Evolutionary conservation across 2,329 filamentous ascomycete species (phyloP).

Genomic region (Fusarium aywerte): DNA sequence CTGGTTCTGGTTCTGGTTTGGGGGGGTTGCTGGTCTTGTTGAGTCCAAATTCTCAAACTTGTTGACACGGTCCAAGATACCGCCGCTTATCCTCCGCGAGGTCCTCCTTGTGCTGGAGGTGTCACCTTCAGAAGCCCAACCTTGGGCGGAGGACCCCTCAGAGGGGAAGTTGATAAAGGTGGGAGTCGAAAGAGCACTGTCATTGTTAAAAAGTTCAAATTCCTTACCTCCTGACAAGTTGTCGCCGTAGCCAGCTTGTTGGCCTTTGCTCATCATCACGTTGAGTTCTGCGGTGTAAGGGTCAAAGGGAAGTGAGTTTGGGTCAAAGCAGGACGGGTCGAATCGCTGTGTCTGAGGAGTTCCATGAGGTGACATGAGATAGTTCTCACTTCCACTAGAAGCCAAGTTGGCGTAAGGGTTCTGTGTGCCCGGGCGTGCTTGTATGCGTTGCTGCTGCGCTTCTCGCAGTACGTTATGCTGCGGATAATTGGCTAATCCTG

Average conservation of each 20-base stretch:
- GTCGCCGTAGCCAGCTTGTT: slow-evolving; percentile 56
- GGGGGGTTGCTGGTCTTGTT: slow-evolving; percentile 70
- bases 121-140: slow-evolving; percentile 64
- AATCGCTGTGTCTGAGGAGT: slow-evolving; percentile 67
- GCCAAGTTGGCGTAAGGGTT: slow-evolving; percentile 50
- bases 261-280: slow-evolving; percentile 60
- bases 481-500: slow-evolving; percentile 65
- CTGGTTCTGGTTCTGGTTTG: slow-evolving; percentile 60
- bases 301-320: slow-evolving; percentile 60
- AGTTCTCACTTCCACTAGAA: slow-evolving; percentile 61
- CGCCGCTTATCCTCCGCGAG: slow-evolving; percentile 66
- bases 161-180: slow-evolving; percentile 62
- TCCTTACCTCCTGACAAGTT: slow-evolving; percentile 58
- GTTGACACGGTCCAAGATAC: slow-evolving; percentile 68
- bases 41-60: slow-evolving; percentile 67
- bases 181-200: slow-evolving; percentile 61
- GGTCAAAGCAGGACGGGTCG: slow-evolving; percentile 59
- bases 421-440: slow-evolving; percentile 76
- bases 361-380: slow-evolving; percentile 65
- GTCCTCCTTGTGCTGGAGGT: slow-evolving; percentile 55
- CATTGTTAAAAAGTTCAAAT: slow-evolving; percentile 61
- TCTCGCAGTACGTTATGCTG: slow-evolving; percentile 84
- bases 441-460: slow-evolving; percentile 86
- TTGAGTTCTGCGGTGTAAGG: slow-evolving; percentile 57
- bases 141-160: slow-evolving; percentile 58